Conservation (phyloP, 1,284 basidiomycete species). For the Leucoagaricus sp. region DNA sequence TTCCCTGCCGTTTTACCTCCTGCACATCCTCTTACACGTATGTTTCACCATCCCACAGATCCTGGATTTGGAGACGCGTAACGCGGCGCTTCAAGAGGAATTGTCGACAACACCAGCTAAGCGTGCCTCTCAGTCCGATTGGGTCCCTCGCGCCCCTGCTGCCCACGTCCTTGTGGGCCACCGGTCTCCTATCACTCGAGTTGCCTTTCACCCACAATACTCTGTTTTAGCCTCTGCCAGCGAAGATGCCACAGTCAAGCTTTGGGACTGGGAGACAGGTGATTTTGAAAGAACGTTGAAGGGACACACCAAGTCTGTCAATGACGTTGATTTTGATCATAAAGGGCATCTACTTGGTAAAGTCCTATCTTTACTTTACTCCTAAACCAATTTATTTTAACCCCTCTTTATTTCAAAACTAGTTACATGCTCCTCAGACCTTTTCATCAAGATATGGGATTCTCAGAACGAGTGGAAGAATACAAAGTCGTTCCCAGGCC, state of each 20-base stretch:
- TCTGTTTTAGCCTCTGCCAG: conserved; percentile 83
- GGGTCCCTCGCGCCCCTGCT: conserved; percentile 82
- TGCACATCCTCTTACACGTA: background rate
- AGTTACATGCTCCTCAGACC: conserved; percentile 90
- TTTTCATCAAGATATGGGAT: conserved; percentile 93
- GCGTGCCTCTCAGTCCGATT: conserved; percentile 47
- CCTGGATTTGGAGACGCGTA: conserved; percentile 84
- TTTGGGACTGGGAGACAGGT: conserved; percentile 96
- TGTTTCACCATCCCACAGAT: conserved; percentile 53
- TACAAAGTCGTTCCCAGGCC: conserved; percentile 83
- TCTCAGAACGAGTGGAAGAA: conserved; percentile 89
- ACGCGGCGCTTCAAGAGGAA: conserved; percentile 79
- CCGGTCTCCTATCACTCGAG: conserved; percentile 73
- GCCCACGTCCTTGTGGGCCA: conserved; percentile 83
- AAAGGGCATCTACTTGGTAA: conserved; percentile 78
- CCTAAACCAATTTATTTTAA: background rate
- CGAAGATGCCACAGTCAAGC: conserved; percentile 87
- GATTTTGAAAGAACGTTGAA: conserved; percentile 92
- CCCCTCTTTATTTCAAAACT: conserved; percentile 7
- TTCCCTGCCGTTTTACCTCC: background rate
- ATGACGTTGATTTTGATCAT: conserved; percentile 86
- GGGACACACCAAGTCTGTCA: conserved; percentile 88
- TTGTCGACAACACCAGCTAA: conserved; percentile 40
- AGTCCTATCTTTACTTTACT: conserved; percentile 9
- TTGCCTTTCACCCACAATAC: conserved; percentile 88